A percentile compares a stretch with the other conserved stretches of the same genome.
phyloP scores from a whole-genome alignment of 306 rosid species.

The Sicyos edulis region DNA sequence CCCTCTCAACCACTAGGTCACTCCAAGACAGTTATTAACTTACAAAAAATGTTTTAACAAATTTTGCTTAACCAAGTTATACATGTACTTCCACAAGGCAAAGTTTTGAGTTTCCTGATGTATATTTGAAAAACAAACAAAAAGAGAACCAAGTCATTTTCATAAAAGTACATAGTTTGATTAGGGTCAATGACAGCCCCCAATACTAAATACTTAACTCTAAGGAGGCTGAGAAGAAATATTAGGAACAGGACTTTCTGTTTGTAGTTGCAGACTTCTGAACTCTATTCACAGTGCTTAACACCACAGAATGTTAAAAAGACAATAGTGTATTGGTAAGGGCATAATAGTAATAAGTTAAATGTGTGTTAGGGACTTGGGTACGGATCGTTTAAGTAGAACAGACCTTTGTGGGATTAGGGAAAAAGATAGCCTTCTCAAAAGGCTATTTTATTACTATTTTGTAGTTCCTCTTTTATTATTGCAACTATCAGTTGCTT shows the following conservation, averaged over 20 bases:
- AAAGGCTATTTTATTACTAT: too few species aligned
- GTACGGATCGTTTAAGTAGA: too few species aligned
- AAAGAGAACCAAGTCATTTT: background rate
- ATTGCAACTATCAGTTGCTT: too few species aligned
- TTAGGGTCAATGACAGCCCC: background rate
- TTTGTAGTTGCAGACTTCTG: background rate
- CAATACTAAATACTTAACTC: background rate
- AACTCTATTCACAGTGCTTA: background rate
- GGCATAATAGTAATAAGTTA: too few species aligned
- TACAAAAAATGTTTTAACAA: background rate
- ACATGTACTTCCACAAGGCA: background rate
- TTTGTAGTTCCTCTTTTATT: too few species aligned
- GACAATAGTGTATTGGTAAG: too few species aligned
- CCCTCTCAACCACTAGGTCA: too few species aligned
- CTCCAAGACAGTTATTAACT: too few species aligned
- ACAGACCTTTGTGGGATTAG: too few species aligned
- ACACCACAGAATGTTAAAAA: background rate
- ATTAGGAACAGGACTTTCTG: background rate
- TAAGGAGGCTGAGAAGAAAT: background rate
- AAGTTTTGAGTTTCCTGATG: background rate
- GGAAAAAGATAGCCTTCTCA: too few species aligned
- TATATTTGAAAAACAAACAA: background rate
- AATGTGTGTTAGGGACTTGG: too few species aligned
- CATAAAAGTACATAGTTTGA: background rate
- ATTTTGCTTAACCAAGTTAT: background rate